Base-by-base conservation (phyloP, 1,284 basidiomycete genomes). In the Heterobasidion irregulare region DNA sequence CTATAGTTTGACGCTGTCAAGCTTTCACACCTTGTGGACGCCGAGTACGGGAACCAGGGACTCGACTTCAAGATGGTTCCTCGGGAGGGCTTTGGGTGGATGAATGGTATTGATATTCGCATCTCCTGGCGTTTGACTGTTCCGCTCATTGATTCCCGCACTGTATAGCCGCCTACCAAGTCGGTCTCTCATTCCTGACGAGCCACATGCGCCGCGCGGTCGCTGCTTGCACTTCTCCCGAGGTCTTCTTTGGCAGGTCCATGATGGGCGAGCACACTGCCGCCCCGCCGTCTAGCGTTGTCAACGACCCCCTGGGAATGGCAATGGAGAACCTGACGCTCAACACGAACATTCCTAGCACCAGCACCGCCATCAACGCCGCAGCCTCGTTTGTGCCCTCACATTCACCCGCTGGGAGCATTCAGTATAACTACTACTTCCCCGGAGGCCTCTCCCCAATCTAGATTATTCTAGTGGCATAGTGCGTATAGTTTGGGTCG, bases 31-130 rank as follows among this genome's bases (percentile, higher is more conserved):
- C 78, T 98, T 57, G 95, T 99, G 5, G 94, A 96, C 66, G 96
- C 96, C 47, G 96, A 99, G 74, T 98, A 98, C 69, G 97, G 96
- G 12, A 99, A 98, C 72, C 96, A 99, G 71, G 96, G 96, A 54
- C 80, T 95, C 63, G 94, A 98, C 74, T 98, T 98, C 75, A 92
- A 94, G 76, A 89, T 93, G 79, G 87, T 98, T 38, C 94, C 94
- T 52, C 80, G 94, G 19, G 96, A 98, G 73, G 96, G 96, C 54
- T 99, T 99, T 65, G 96, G 96, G 4, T 95, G 93, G 94, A 94
- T 93, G 88, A 94, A 94, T 61, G 78, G 90, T 91, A 62, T 56
- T 80, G 68, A 54, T 47, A 50, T 54, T 15, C 44, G 19, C 13
- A n/a, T 12, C 1, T 4, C 54, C 44, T 33, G 32, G n/a, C 36